Conservation (phyloP, 495 filamentous ascomycete genomes). For the Cercophora sp. region DNA sequence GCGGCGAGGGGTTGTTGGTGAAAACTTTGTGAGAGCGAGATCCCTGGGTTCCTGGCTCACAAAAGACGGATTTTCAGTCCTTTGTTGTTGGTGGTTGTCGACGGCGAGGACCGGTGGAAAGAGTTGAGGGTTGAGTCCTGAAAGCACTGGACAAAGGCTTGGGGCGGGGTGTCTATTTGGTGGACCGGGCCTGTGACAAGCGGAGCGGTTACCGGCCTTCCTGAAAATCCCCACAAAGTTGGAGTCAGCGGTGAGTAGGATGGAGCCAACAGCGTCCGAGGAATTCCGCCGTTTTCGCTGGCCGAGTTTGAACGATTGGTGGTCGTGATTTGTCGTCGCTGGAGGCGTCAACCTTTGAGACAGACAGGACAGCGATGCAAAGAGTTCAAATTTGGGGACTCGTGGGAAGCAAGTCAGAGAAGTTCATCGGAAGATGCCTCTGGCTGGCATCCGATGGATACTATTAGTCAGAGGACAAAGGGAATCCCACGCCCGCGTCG, state of each 20-base stretch:
- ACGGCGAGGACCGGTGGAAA: no score
- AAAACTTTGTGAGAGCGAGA: neutral
- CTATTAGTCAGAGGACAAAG: slow-evolving; percentile 14
- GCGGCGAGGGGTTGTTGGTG: neutral
- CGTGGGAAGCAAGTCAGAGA: slow-evolving; percentile 3
- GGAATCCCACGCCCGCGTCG: slow-evolving; percentile 27
- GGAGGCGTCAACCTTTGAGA: no score
- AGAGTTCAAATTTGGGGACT: slow-evolving; percentile 1
- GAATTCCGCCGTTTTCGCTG: no score
- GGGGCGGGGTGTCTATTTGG: slow-evolving; percentile 8
- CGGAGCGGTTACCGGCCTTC: neutral
- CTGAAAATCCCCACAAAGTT: neutral
- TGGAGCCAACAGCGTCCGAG: no score
- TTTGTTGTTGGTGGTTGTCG: slow-evolving; percentile 1
- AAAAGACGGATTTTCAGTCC: neutral
- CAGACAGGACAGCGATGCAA: neutral
- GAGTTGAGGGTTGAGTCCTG: neutral
- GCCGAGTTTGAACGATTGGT: no score
- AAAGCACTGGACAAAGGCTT: slow-evolving; percentile 1
- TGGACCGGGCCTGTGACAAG: neutral
- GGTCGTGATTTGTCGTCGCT: neutral
- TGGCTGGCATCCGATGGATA: slow-evolving; percentile 11
- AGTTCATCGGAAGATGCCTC: slow-evolving; percentile 7
- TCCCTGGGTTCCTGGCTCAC: neutral
- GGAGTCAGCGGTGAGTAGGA: slow-evolving; percentile 1